phyloP scores from a whole-genome alignment of 768 basidiomycete species.

The Pleurotus citrinopileatus region DNA sequence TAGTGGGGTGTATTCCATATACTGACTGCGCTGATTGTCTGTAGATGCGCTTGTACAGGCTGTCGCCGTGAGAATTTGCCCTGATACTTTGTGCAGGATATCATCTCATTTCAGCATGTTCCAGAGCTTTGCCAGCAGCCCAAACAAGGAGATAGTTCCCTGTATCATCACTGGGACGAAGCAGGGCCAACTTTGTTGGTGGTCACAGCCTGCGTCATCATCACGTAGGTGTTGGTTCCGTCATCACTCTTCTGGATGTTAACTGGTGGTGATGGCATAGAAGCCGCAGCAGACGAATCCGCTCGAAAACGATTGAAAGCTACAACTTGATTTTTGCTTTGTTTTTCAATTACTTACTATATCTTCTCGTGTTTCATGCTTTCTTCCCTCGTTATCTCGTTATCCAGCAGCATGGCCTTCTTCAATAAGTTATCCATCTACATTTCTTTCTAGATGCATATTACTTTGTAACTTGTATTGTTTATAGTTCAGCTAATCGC shows the following conservation, averaged over 20 bases:
- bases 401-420: too few relatives aligned
- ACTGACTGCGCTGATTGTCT: conserved; percentile 14
- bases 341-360: not conserved
- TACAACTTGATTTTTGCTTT: not conserved
- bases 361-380: too few relatives aligned
- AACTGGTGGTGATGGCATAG: too few relatives aligned
- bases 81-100: conserved; percentile 14
- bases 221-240: not conserved
- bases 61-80: conserved; percentile 31
- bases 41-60: conserved; percentile 39
- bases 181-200: conserved; percentile 55
- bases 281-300: not conserved
- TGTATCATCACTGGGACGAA: conserved; percentile 53
- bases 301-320: conserved; percentile 1
- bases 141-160: conserved; percentile 31
- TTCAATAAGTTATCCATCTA: conserved; percentile 6
- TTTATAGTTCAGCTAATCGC: conserved; percentile 6
- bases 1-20: conserved; percentile 12
- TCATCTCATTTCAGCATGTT: too few relatives aligned
- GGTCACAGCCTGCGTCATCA: conserved; percentile 39
- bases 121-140: conserved; percentile 45
- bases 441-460: not conserved
- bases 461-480: not conserved
- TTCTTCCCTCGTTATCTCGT: too few relatives aligned
- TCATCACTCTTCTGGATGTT: too few relatives aligned